A percentile compares a stretch with the other conserved stretches of the same genome.
Conservation (phyloP, 2,329 filamentous ascomycete species). For the Fulvia fulva region DNA sequence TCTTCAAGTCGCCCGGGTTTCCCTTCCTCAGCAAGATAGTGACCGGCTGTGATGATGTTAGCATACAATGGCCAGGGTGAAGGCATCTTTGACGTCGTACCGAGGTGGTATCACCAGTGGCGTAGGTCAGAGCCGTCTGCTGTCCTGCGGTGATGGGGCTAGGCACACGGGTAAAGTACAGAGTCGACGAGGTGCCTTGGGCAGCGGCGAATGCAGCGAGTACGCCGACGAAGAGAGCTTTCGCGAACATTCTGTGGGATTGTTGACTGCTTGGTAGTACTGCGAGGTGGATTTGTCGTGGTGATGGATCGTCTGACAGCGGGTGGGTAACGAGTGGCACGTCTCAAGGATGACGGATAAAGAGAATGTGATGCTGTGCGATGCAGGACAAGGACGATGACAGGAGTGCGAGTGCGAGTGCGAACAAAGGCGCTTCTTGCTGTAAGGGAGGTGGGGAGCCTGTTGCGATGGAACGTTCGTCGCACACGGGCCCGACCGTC, state of each 20-base stretch:
- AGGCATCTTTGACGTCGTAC: conserved; percentile 1
- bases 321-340: background rate
- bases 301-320: background rate
- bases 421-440: background rate
- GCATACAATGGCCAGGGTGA: background rate
- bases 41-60: conserved; percentile 38
- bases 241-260: conserved; percentile 47
- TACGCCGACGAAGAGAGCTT: conserved; percentile 45
- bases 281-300: background rate
- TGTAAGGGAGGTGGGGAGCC: too few species aligned
- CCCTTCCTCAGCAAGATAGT: conserved; percentile 57
- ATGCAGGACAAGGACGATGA: background rate
- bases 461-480: too few species aligned
- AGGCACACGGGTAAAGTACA: conserved; percentile 53
- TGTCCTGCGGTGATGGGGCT: conserved; percentile 47
- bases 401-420: background rate
- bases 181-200: conserved; percentile 38
- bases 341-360: background rate
- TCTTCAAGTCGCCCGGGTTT: conserved; percentile 45
- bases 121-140: conserved; percentile 26
- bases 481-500: too few species aligned
- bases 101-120: conserved; percentile 23
- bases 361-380: background rate
- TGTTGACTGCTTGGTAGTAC: background rate
- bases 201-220: conserved; percentile 47